Conservation (phyloP, 2,329 filamentous ascomycete genomes). For the Aspergillus japonicus region DNA sequence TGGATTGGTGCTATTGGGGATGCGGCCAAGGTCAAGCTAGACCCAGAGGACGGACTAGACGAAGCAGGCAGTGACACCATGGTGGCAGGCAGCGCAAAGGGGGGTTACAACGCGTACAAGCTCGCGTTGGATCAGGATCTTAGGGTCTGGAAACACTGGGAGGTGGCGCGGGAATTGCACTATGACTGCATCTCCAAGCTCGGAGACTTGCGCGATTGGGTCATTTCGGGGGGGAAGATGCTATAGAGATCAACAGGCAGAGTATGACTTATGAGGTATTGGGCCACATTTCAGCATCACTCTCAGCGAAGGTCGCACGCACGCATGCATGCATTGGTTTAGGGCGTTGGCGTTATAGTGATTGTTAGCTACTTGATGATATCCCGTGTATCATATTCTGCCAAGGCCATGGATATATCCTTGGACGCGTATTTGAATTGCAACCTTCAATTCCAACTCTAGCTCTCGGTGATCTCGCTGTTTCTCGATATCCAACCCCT, state of each 20-base stretch:
- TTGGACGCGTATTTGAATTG: not conserved
- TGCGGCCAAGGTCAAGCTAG: conserved; percentile 32
- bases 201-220: conserved; percentile 40
- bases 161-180: conserved; percentile 48
- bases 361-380: not conserved
- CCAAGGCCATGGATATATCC: not conserved
- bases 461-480: no score
- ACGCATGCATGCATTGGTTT: conserved; percentile 14
- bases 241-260: conserved; percentile 2
- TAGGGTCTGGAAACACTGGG: conserved; percentile 48
- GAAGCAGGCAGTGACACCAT: conserved; percentile 32
- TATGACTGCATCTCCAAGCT: conserved; percentile 43
- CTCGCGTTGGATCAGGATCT: conserved; percentile 47
- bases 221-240: conserved; percentile 34
- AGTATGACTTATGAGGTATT: not conserved
- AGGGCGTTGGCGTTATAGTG: conserved; percentile 10
- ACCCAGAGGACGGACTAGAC: conserved; percentile 22
- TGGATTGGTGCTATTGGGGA: conserved; percentile 58
- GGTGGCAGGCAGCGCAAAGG: conserved; percentile 32
- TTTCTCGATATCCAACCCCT: no score
- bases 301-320: not conserved
- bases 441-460: no score
- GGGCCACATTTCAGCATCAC: not conserved
- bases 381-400: conserved; percentile 4
- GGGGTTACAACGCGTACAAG: conserved; percentile 47